Evolutionary conservation across 1,284 basidiomycete species (phyloP).

Genomic region (Microbotryomycetes sp.): DNA sequence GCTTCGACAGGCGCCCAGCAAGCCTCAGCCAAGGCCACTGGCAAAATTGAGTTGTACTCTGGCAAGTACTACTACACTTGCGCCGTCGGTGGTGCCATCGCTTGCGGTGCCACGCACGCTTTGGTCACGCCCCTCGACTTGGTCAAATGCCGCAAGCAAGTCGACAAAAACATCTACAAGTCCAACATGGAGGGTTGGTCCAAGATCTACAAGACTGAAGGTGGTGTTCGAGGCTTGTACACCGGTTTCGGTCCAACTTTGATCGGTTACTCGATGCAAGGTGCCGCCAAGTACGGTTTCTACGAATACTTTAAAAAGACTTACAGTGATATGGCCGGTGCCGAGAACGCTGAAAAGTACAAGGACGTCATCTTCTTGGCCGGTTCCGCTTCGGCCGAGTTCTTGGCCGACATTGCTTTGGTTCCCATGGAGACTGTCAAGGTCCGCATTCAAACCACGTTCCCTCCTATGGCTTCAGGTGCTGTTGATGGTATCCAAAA

Average conservation of each 20-base stretch:
- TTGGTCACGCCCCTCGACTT: constrained; percentile 41
- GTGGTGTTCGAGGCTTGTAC: constrained; percentile 39
- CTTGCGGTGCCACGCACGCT: constrained; percentile 41
- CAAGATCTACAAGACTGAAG: constrained; percentile 39
- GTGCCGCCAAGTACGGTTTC: constrained; percentile 41
- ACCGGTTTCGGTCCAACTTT: constrained; percentile 40
- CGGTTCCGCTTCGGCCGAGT: constrained; percentile 41
- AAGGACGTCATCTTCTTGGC: constrained; percentile 41
- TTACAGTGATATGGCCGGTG: constrained; percentile 39
- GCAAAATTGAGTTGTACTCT: constrained; percentile 39
- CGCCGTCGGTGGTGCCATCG: constrained; percentile 39
- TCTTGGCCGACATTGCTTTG: constrained; percentile 40
- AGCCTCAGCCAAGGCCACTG: constrained; percentile 27
- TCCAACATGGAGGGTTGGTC: constrained; percentile 40
- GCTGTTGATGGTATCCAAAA: constrained; percentile 35
- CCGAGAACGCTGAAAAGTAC: constrained; percentile 41
- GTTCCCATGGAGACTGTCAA: constrained; percentile 42
- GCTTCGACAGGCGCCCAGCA: constrained; percentile 18
- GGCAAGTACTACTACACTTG: constrained; percentile 40
- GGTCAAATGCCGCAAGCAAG: constrained; percentile 41
- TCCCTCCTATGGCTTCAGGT: constrained; percentile 39
- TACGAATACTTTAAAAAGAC: constrained; percentile 40
- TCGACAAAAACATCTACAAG: constrained; percentile 41
- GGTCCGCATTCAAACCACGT: constrained; percentile 42
- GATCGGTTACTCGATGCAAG: constrained; percentile 41